A percentile compares a stretch with the other conserved stretches of the same genome.
phyloP scores from a whole-genome alignment of 768 basidiomycete genomes.

The Floccularia luteovirens region DNA sequence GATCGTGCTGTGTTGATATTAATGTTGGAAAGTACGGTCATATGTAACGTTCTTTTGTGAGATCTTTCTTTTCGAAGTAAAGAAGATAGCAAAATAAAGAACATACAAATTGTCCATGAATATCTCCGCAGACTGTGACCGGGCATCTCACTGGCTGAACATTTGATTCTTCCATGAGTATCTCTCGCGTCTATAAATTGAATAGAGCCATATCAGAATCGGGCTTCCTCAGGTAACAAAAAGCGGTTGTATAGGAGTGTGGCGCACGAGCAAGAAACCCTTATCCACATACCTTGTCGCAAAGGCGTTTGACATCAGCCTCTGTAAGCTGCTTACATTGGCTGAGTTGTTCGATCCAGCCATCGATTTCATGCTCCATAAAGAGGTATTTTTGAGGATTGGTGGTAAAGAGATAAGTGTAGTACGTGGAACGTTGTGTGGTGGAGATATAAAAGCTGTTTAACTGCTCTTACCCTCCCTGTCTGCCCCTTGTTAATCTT shows the following conservation, averaged over 20 bases:
- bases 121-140: slow-evolving; percentile 98
- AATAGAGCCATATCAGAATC: not conserved
- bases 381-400: slow-evolving; percentile 17
- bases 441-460: slow-evolving; percentile 16
- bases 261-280: slow-evolving; percentile 9
- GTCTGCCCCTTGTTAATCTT: not conserved
- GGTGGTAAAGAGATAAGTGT: slow-evolving; percentile 20
- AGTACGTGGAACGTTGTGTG: slow-evolving; percentile 26
- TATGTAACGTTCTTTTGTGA: not conserved
- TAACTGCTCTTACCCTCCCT: not conserved
- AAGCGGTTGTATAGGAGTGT: slow-evolving; percentile 7
- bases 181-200: slow-evolving; percentile 79
- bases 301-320: slow-evolving; percentile 92
- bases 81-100: too few relatives aligned
- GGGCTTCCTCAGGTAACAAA: not conserved
- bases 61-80: too few relatives aligned
- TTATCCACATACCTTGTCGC: slow-evolving; percentile 83
- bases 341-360: slow-evolving; percentile 93
- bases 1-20: slow-evolving; percentile 73
- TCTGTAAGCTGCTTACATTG: slow-evolving; percentile 97
- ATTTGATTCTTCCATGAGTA: slow-evolving; percentile 98
- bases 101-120: slow-evolving; percentile 99
- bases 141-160: slow-evolving; percentile 98
- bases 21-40: not conserved
- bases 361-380: slow-evolving; percentile 82